These are phyloP conservation scores for Rauvolfia tetraphylla DNA, from an alignment of 257 asterid genomes.

Conservation along the genomic window DNA sequence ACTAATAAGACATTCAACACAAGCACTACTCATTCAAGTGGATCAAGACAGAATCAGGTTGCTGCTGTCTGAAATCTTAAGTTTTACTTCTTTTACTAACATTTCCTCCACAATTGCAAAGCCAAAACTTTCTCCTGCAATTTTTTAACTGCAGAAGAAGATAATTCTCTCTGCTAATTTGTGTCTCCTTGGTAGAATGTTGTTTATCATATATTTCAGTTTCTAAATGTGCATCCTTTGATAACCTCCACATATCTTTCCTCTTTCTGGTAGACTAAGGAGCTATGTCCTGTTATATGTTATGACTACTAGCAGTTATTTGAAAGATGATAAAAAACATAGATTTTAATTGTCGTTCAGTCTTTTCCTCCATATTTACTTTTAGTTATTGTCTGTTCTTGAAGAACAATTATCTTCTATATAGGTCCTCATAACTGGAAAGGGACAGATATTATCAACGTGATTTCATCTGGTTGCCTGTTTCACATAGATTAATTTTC, in stretches of 20 bases:
- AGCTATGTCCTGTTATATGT: not conserved
- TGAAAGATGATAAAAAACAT: not conserved
- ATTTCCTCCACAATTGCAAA: not conserved
- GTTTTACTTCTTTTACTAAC: not conserved
- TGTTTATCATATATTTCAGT: not conserved
- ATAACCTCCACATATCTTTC: not conserved
- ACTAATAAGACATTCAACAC: constrained; percentile 29
- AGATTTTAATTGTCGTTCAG: not conserved
- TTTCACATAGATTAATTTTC: not conserved
- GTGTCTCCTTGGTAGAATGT: not conserved
- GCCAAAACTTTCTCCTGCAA: not conserved
- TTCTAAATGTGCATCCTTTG: not conserved
- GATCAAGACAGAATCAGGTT: constrained; percentile 46
- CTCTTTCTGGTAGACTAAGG: not conserved
- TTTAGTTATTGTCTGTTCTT: not conserved
- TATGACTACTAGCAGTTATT: not conserved
- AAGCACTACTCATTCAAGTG: constrained; percentile 23
- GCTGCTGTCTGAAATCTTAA: not conserved
- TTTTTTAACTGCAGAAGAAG: not conserved
- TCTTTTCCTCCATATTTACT: not conserved
- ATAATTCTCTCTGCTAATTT: not conserved
- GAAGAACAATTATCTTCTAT: not conserved
- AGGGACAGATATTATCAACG: not conserved
- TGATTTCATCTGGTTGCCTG: not conserved
- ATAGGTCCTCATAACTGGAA: not conserved